phyloP scores from a whole-genome alignment of 306 rosid species.

The Acacia confusa region DNA sequence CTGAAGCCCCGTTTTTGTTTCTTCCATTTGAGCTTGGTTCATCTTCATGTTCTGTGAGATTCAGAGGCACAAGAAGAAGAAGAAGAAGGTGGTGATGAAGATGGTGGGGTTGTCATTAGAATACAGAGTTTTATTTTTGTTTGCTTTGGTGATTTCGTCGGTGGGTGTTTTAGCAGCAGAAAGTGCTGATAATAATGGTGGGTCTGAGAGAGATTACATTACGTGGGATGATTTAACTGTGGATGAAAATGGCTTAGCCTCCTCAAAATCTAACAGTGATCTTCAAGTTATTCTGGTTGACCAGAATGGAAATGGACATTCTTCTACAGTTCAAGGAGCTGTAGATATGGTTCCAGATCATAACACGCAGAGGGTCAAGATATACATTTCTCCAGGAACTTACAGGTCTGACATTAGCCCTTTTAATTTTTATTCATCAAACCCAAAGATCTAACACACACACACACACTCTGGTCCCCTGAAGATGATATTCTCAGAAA shows the following conservation, averaged over 20 bases:
- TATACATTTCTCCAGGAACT: slow-evolving; percentile 77
- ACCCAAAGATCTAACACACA: not conserved
- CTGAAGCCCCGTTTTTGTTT: not conserved
- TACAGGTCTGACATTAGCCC: slow-evolving; percentile 54
- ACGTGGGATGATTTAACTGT: slow-evolving; percentile 83
- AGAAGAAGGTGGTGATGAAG: not conserved
- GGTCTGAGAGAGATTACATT: slow-evolving; percentile 37
- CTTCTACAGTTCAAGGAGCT: slow-evolving; percentile 84
- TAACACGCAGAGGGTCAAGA: slow-evolving; percentile 63
- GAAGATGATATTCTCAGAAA: not conserved
- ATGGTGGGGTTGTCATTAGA: not conserved
- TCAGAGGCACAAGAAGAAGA: not conserved
- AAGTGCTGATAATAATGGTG: slow-evolving; percentile 5
- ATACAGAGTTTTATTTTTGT: slow-evolving; percentile 28
- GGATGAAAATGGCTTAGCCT: slow-evolving; percentile 34
- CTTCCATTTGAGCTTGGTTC: slow-evolving; percentile 11
- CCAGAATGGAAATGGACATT: slow-evolving; percentile 61
- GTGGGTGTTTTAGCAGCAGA: slow-evolving; percentile 26
- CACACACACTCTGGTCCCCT: not conserved
- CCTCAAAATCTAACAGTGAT: slow-evolving; percentile 16
- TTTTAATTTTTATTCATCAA: not conserved
- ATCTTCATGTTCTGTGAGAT: slow-evolving; percentile 6
- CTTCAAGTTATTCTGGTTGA: slow-evolving; percentile 61
- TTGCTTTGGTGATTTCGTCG: slow-evolving; percentile 20
- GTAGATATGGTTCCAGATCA: slow-evolving; percentile 71